Conservation (phyloP, 345 rosid species). For the Ceriops tagal region DNA sequence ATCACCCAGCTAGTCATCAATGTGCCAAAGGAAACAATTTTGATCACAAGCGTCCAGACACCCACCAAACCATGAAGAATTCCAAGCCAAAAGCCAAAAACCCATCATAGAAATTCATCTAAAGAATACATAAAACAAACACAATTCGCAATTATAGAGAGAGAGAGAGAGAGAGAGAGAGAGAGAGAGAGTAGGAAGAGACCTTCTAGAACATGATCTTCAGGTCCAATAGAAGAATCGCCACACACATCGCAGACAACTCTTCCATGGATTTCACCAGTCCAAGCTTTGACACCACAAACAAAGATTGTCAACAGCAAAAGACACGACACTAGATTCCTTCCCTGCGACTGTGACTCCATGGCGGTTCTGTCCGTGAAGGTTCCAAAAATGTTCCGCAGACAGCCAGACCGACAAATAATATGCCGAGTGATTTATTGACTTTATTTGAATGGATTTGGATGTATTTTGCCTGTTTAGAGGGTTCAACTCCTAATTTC, state of each 20-base stretch:
- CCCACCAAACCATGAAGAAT: neutral
- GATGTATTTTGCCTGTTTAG: too few relatives aligned
- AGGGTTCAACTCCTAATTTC: too few relatives aligned
- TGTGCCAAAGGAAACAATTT: neutral
- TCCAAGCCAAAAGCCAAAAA: conserved; percentile 2
- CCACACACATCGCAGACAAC: conserved; percentile 91
- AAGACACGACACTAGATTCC: conserved; percentile 34
- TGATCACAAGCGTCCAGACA: neutral
- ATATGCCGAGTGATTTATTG: neutral
- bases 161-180: conserved; percentile 11
- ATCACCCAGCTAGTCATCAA: neutral
- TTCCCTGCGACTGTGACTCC: conserved; percentile 9
- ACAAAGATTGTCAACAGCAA: conserved; percentile 30
- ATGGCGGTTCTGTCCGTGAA: conserved; percentile 32
- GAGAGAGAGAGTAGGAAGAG: neutral
- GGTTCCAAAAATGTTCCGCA: neutral
- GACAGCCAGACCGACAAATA: neutral
- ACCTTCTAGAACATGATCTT: conserved; percentile 94
- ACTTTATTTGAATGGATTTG: neutral
- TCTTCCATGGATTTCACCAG: conserved; percentile 88
- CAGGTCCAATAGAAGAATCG: conserved; percentile 88
- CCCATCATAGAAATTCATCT: neutral
- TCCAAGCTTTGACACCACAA: conserved; percentile 65
- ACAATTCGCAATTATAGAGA: neutral
- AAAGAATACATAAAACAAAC: neutral